Conservation (phyloP, 2,329 filamentous ascomycete species). For the Alternaria gansuensis region DNA sequence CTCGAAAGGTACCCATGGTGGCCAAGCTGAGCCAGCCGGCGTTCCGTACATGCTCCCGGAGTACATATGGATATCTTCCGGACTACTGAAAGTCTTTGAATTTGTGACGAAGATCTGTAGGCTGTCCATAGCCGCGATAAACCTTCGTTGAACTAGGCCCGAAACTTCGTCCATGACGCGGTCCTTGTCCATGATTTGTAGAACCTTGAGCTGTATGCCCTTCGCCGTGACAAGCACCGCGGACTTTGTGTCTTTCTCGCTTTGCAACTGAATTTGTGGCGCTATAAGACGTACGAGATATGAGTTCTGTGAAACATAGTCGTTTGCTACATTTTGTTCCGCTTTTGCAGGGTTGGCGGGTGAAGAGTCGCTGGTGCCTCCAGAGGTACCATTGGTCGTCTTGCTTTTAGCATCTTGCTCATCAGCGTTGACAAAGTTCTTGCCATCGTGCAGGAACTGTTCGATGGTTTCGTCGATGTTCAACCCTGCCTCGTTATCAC, state of each 20-base stretch:
- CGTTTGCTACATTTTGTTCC: slow-evolving; percentile 74
- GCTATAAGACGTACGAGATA: slow-evolving; percentile 96
- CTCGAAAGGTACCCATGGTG: slow-evolving; percentile 97
- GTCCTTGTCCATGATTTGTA: slow-evolving; percentile 98
- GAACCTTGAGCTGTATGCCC: slow-evolving; percentile 96
- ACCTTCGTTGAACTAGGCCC: slow-evolving; percentile 92
- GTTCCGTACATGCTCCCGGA: slow-evolving; percentile 93
- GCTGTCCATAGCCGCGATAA: slow-evolving; percentile 95
- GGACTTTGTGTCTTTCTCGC: slow-evolving; percentile 96
- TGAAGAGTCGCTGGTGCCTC: slow-evolving; percentile 18
- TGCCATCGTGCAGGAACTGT: slow-evolving; percentile 83
- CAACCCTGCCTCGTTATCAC: slow-evolving; percentile 66
- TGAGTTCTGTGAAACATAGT: slow-evolving; percentile 89
- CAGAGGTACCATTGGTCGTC: slow-evolving; percentile 2
- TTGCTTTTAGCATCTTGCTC: slow-evolving; percentile 56
- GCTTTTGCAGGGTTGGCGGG: slow-evolving; percentile 33
- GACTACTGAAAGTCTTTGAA: slow-evolving; percentile 83
- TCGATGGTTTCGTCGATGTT: slow-evolving; percentile 86
- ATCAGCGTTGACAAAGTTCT: slow-evolving; percentile 79
- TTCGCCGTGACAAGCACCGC: slow-evolving; percentile 97
- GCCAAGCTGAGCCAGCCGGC: slow-evolving; percentile 85
- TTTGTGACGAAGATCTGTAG: slow-evolving; percentile 98
- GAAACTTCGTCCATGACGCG: slow-evolving; percentile 91
- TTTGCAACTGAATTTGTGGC: slow-evolving; percentile 96
- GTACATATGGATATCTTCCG: slow-evolving; percentile 88